Evolutionary conservation across 1,284 basidiomycete species (phyloP).

Genomic region (Ceratobasidium sp.): DNA sequence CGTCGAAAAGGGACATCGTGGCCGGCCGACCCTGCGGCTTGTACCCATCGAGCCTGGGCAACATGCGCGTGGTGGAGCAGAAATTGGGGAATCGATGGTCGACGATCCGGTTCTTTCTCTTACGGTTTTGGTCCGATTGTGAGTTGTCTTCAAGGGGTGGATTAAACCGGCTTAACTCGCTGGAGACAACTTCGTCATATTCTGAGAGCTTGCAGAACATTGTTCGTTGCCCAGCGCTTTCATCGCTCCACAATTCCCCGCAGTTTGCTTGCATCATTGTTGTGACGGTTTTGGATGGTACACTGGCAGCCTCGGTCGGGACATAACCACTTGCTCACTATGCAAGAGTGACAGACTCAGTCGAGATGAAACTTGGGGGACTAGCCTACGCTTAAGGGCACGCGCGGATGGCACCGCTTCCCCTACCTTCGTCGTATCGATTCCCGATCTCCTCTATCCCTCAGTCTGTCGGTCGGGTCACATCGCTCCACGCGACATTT

Average conservation of each 20-base stretch:
- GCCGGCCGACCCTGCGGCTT: constrained; percentile 12
- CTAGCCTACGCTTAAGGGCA: constrained; percentile 26
- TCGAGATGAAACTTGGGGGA: constrained; percentile 26
- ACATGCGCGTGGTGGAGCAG: background rate
- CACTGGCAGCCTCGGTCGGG: constrained; percentile 35
- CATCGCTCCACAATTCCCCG: constrained; percentile 24
- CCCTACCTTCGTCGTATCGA: constrained; percentile 7
- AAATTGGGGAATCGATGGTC: constrained; percentile 17
- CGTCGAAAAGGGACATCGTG: background rate
- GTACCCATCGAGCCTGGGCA: constrained; percentile 15
- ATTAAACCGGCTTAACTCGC: no score
- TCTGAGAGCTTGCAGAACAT: background rate
- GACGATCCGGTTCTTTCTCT: background rate
- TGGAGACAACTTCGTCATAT: background rate
- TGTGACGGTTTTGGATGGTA: background rate
- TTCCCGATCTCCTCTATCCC: background rate
- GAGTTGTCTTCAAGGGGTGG: no score
- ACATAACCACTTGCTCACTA: background rate
- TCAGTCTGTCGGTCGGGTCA: background rate
- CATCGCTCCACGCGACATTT: background rate
- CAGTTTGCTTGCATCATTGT: constrained; percentile 12
- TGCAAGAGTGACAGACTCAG: constrained; percentile 18
- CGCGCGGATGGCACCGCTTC: constrained; percentile 17
- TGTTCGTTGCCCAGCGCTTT: background rate
- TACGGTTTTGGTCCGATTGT: no score